Evolutionary conservation across 192 early-diverging fungal genomes (phyloP), one percentile per base, ranked within the genome.

Genomic region (Entophlyctis luteolus): DNA sequence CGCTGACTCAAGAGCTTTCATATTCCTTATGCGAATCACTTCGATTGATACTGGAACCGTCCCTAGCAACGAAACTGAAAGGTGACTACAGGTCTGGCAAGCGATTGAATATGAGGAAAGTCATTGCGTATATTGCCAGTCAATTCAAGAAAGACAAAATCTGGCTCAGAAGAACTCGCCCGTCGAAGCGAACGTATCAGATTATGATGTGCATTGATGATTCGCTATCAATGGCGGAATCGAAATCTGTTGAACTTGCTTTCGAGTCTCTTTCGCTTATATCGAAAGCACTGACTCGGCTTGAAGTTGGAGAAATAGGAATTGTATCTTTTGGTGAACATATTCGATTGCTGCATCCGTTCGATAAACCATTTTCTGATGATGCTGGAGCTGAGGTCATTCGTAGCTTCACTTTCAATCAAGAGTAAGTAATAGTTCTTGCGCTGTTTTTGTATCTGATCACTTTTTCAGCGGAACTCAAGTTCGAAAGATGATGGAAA

Each of bases 91-190:
- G 91, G 38, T 97, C 93, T 33, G 97, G 97, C 57, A 99, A 99
- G 77, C 89, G 97, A 6, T 87, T 99, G 27, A 99, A 96, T 77
- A 98, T 99, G 97, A 91, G 94, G 68, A 95, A 93, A 77, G 93
- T 99, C 50, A 97, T 99, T 72, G 94, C 97, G 12, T 99, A 99
- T 65, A 98, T 99, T 81, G 97, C 97, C 5, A 90, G 87, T 39
- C 89, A 96, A 73, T 99, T 95, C 85, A 96, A 95, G 79, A 99
- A 99, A 79, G 97, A 99, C 79, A 99, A 99, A 82, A 99, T 99
- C 68, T 99, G 97, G 97, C 77, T 99, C 59, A 86, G 95, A 6
- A 87, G 97, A 48, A 98, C 95, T 23, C 96, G 95, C 75, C 95
- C 94, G 20, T 91, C 89, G 67, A 95, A 97, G 68, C 86, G 97